Conservation (phyloP, 2,329 filamentous ascomycete species). For the Didymella sp. region DNA sequence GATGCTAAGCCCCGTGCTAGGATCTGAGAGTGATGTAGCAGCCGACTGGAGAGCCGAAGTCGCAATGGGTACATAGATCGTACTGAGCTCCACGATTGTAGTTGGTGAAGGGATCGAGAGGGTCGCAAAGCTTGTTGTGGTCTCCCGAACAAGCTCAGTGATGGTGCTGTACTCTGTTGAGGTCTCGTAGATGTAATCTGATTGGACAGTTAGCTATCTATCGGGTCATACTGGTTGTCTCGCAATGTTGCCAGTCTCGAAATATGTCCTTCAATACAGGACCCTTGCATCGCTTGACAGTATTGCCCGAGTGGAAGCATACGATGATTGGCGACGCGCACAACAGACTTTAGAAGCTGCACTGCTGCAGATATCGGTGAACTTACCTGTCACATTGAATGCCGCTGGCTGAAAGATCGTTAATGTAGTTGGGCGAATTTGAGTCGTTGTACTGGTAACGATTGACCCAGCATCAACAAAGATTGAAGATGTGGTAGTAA, state of each 20-base stretch:
- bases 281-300: too few species aligned
- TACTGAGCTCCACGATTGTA: not conserved
- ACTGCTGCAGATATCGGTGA: not conserved
- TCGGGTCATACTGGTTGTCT: not conserved
- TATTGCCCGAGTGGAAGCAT: too few species aligned
- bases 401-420: not conserved
- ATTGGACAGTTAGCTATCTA: not conserved
- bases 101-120: not conserved
- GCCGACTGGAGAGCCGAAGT: not conserved
- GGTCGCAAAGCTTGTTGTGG: not conserved
- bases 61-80: not conserved
- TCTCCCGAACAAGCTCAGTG: not conserved
- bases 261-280: too few species aligned
- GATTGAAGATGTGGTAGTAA: not conserved
- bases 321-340: not conserved
- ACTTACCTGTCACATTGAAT: constrained; percentile 1
- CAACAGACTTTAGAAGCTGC: not conserved
- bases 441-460: not conserved
- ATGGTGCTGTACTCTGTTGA: not conserved
- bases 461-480: constrained; percentile 1
- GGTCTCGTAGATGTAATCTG: not conserved
- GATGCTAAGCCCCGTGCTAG: not conserved
- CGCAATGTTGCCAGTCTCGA: too few species aligned
- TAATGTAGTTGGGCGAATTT: not conserved
- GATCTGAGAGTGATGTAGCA: not conserved